These are phyloP conservation scores for Solanum tarapatanum DNA, from an alignment of 257 asterid genomes.

Conservation along the genomic window DNA sequence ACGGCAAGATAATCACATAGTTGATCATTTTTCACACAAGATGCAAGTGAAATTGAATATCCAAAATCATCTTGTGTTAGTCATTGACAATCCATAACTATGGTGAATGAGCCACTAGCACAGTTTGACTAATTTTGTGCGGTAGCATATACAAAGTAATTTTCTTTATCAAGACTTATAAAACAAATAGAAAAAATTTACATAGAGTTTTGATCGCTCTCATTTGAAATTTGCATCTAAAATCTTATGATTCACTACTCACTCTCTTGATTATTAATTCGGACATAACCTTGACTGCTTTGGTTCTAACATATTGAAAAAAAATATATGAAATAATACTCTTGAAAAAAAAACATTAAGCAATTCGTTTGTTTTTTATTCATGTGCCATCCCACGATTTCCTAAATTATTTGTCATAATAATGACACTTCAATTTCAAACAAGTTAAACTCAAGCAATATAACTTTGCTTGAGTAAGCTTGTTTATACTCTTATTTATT, in stretches of 20 bases:
- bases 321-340: background rate
- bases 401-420: background rate
- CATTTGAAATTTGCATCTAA: background rate
- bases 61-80: background rate
- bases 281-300: background rate
- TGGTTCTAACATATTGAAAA: background rate
- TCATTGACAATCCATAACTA: background rate
- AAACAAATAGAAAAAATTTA: background rate
- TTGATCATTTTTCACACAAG: background rate
- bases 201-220: background rate
- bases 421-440: background rate
- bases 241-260: background rate
- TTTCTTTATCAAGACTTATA: background rate
- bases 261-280: background rate
- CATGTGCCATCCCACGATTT: background rate
- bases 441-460: background rate
- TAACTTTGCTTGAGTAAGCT: background rate
- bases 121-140: too few relatives aligned
- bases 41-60: background rate
- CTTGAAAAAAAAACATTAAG: background rate
- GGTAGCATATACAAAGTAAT: background rate
- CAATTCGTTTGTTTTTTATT: background rate
- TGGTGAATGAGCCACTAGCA: background rate
- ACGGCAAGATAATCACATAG: background rate
- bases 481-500: background rate